Base-by-base conservation (phyloP, 495 filamentous ascomycete genomes). In the Neurospora pannonica region DNA sequence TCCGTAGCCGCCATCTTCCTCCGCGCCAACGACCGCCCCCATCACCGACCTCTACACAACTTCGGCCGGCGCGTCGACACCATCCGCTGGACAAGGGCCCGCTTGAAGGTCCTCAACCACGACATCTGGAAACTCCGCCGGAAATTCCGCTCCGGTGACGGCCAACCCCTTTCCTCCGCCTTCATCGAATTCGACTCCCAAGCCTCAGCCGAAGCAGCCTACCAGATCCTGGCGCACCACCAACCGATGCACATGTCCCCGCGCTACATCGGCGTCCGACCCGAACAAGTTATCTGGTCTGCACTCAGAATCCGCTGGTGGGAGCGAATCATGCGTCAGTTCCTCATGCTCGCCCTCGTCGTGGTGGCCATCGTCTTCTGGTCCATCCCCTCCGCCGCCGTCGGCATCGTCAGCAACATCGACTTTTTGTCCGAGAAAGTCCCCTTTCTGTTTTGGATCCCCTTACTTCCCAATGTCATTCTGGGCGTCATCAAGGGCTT, bases 151-250 rank as follows among this genome's bases (percentile, higher is more conserved):
- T 76, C 83, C n/a, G 85, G 84, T 2, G 82, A 88, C 10, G 83
- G 81, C 17, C 80, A 83, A 40, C 80, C 83, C 9, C 83, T 92
- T 15, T 88, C 88, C 38, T 89, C 92, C 2, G 89, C 91, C 24
- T 97, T 97, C 79, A 89, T 97, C 71, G 93, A 97, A 77, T 97
- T 96, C 78, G 89, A 88, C 75, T 86, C 87, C 6, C 92, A 95
- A 75, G 85, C 88, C 31, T 91, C 90, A 76, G 94, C 94, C 7
- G 95, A 97, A 81, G 82, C 86, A 39, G 94, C 94, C n/a, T 95
- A 87, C 81, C 93, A 96, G 81, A 91, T 89, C 10, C 86, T 97
- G 40, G 88, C 91, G 3, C 93, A 96, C 82, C 92, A 96, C 77
- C 89, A 92, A 72, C 89, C 91, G 36, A 82, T 96, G 73, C 93